phyloP scores from a whole-genome alignment of 345 rosid genomes.

The Eucalyptus viminalis region DNA sequence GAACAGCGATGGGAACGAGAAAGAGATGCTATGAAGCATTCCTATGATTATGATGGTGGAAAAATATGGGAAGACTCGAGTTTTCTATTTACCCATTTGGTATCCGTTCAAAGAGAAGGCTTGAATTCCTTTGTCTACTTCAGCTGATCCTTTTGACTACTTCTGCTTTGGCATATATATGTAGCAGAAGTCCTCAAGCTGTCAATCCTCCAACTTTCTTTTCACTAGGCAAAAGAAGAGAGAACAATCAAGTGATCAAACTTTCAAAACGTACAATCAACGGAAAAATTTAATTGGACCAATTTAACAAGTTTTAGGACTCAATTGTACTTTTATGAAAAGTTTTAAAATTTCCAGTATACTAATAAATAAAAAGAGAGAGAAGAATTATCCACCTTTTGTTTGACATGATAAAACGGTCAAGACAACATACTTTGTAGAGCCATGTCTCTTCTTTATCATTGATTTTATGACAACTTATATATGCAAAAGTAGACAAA shows the following conservation, averaged over 20 bases:
- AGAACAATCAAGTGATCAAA: too few relatives aligned
- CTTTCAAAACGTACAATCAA: too few relatives aligned
- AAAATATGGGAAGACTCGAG: neutral
- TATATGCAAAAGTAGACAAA: neutral
- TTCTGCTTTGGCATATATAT: too few relatives aligned
- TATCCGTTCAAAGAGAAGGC: neutral
- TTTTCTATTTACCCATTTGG: neutral
- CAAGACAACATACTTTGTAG: neutral
- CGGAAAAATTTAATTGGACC: too few relatives aligned
- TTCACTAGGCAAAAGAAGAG: neutral
- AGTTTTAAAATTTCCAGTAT: too few relatives aligned
- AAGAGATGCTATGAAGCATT: neutral
- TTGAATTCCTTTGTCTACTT: neutral
- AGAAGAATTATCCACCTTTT: neutral
- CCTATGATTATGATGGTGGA: neutral
- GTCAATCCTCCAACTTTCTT: neutral
- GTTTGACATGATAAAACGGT: neutral
- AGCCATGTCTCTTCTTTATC: neutral
- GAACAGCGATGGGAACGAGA: neutral
- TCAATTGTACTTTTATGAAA: accelerated
- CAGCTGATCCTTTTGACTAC: too few relatives aligned
- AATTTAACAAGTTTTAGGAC: too few relatives aligned
- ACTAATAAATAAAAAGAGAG: too few relatives aligned
- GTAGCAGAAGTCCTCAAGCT: too few relatives aligned
- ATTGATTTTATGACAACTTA: neutral